These are phyloP conservation scores for Cicer chorassanicum DNA, from an alignment of 306 rosid species.

Conservation along the genomic window DNA sequence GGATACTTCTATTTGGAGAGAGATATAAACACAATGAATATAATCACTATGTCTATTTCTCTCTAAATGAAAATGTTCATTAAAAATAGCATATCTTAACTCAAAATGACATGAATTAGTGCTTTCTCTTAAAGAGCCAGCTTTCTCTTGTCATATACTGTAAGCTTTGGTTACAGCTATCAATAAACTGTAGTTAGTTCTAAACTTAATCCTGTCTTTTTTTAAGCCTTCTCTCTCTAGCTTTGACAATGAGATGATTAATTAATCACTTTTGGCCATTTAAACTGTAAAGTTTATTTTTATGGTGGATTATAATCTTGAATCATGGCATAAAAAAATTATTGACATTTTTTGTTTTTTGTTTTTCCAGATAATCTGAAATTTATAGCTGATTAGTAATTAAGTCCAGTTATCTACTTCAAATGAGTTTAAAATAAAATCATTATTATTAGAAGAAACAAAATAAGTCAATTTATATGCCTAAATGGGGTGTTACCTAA, in stretches of 20 bases:
- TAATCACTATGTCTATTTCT: too few relatives aligned
- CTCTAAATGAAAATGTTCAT: too few relatives aligned
- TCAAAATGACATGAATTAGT: conserved; percentile 23
- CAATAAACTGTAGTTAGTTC: conserved; percentile 46
- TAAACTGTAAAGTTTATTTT: not conserved
- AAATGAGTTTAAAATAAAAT: not conserved
- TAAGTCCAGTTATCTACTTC: not conserved
- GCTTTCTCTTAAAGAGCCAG: conserved; percentile 44
- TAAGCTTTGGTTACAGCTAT: conserved; percentile 40
- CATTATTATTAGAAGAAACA: not conserved
- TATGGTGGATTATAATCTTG: not conserved
- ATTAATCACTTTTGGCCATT: not conserved
- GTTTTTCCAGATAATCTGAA: not conserved
- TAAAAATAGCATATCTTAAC: too few relatives aligned
- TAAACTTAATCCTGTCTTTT: conserved; percentile 27
- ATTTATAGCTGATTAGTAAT: not conserved
- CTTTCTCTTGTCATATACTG: conserved; percentile 40
- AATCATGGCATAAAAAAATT: not conserved
- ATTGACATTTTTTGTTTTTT: not conserved
- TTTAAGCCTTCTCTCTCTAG: not conserved
- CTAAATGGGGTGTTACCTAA: not conserved
- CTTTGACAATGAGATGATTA: not conserved
- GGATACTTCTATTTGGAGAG: too few relatives aligned
- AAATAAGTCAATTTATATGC: not conserved
- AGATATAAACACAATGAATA: too few relatives aligned